phyloP scores from a whole-genome alignment of 2,329 filamentous ascomycete genomes.

The Sporothrix brunneoviolacea region DNA sequence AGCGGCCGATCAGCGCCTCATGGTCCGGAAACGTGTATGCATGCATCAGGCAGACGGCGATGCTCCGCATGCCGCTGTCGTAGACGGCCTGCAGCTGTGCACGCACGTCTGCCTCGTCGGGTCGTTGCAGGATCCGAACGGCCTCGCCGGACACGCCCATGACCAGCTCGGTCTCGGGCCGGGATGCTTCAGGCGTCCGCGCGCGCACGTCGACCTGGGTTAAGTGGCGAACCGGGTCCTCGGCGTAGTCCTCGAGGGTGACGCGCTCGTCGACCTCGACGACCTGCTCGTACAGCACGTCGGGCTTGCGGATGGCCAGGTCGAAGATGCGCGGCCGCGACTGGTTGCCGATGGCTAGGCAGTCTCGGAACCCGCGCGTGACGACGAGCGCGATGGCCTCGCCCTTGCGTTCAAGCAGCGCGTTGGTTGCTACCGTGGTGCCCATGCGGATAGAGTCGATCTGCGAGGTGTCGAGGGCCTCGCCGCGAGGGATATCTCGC shows the following conservation, averaged over 20 bases:
- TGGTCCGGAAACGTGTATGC: slow-evolving; percentile 87
- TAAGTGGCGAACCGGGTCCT: slow-evolving; percentile 63
- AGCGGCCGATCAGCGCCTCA: slow-evolving; percentile 66
- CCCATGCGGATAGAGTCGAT: slow-evolving; percentile 95
- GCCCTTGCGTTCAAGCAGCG: slow-evolving; percentile 81
- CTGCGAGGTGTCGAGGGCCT: slow-evolving; percentile 70
- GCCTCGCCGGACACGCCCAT: slow-evolving; percentile 68
- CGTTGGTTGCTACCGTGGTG: slow-evolving; percentile 91
- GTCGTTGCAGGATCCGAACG: slow-evolving; percentile 61
- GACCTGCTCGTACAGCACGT: slow-evolving; percentile 77
- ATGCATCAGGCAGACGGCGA: slow-evolving; percentile 88
- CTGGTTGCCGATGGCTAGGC: slow-evolving; percentile 84
- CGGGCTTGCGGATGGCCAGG: slow-evolving; percentile 76
- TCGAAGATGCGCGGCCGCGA: slow-evolving; percentile 87
- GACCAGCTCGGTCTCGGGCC: slow-evolving; percentile 49
- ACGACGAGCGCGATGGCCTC: slow-evolving; percentile 83
- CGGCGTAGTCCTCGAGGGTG: slow-evolving; percentile 85
- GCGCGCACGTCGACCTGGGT: slow-evolving; percentile 49
- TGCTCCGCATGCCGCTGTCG: slow-evolving; percentile 65
- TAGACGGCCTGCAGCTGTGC: slow-evolving; percentile 60
- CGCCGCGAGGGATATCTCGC: slow-evolving; percentile 69
- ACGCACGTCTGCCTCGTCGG: slow-evolving; percentile 49
- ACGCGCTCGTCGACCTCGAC: slow-evolving; percentile 89
- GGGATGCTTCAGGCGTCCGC: slow-evolving; percentile 37
- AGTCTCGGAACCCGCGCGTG: slow-evolving; percentile 82